These are phyloP conservation scores for Ceratobasidium sp. DNA, from an alignment of 1,284 basidiomycete genomes.

Conservation along the genomic window DNA sequence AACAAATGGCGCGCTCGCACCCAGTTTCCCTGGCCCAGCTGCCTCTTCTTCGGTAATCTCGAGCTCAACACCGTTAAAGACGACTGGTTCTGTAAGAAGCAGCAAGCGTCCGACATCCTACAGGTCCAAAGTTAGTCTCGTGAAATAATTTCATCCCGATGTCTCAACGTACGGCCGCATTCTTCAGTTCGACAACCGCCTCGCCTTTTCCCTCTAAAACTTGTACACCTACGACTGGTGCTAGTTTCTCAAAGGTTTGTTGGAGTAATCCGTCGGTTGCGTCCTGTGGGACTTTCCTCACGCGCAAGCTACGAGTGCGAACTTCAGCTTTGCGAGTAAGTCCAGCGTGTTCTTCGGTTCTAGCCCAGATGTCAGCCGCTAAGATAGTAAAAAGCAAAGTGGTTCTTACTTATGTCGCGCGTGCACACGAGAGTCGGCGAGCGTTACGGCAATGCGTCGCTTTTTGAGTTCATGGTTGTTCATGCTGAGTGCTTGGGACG, in stretches of 20 bases:
- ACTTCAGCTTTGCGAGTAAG: constrained; percentile 72
- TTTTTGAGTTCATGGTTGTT: constrained; percentile 91
- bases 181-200: constrained; percentile 84
- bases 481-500: constrained; percentile 76
- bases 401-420: constrained; percentile 66
- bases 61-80: constrained; percentile 73
- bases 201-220: constrained; percentile 76
- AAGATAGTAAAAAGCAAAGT: constrained; percentile 43
- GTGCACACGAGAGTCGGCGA: constrained; percentile 80
- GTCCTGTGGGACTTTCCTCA: constrained; percentile 79
- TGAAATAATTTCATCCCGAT: constrained; percentile 8
- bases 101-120: constrained; percentile 86
- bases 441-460: constrained; percentile 85
- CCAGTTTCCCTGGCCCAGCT: constrained; percentile 55
- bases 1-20: constrained; percentile 70
- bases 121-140: constrained; percentile 16
- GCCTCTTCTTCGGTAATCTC: constrained; percentile 69
- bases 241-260: constrained; percentile 85
- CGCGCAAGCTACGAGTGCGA: constrained; percentile 70
- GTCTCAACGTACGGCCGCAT: constrained; percentile 71
- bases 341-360: constrained; percentile 66
- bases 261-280: constrained; percentile 91
- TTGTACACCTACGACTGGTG: constrained; percentile 77
- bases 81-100: constrained; percentile 74
- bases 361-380: not conserved